Conservation (phyloP, 805 yeast species). For the Ogataea philodendri region DNA sequence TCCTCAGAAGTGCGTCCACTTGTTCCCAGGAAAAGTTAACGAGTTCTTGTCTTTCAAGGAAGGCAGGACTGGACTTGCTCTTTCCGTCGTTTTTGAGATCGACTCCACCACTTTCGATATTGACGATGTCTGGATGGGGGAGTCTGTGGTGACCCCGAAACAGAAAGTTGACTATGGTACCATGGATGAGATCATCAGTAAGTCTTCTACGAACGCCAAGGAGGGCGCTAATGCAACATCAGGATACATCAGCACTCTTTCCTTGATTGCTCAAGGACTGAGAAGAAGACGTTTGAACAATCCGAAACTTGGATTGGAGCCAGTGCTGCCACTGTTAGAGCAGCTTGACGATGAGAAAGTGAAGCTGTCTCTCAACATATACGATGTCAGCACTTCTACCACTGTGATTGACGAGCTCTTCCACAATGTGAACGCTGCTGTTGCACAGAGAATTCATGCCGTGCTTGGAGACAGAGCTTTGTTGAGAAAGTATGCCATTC, state of each 20-base stretch:
- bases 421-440: slow-evolving; percentile 76
- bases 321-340: slow-evolving; percentile 65
- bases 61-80: slow-evolving; percentile 58
- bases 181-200: slow-evolving; percentile 50
- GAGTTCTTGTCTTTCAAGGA: slow-evolving; percentile 60
- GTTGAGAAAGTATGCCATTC: slow-evolving; percentile 83
- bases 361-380: slow-evolving; percentile 67
- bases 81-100: slow-evolving; percentile 78
- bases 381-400: slow-evolving; percentile 55
- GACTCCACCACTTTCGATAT: slow-evolving; percentile 71
- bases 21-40: slow-evolving; percentile 67
- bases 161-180: slow-evolving; percentile 52
- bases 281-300: slow-evolving; percentile 64
- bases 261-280: slow-evolving; percentile 65
- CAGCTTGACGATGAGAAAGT: slow-evolving; percentile 85
- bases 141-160: slow-evolving; percentile 65
- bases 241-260: slow-evolving; percentile 57
- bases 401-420: slow-evolving; percentile 71
- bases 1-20: slow-evolving; percentile 68
- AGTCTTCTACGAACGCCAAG: slow-evolving; percentile 17
- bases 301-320: slow-evolving; percentile 44
- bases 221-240: slow-evolving; percentile 56
- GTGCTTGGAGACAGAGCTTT: slow-evolving; percentile 78
- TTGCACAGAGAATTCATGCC: slow-evolving; percentile 77
- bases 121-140: slow-evolving; percentile 74